Percentiles rank a stretch among this genome's conserved stretches.
Evolutionary conservation across 2,329 filamentous ascomycete species (phyloP).

Genomic region (Fusarium nanum): DNA sequence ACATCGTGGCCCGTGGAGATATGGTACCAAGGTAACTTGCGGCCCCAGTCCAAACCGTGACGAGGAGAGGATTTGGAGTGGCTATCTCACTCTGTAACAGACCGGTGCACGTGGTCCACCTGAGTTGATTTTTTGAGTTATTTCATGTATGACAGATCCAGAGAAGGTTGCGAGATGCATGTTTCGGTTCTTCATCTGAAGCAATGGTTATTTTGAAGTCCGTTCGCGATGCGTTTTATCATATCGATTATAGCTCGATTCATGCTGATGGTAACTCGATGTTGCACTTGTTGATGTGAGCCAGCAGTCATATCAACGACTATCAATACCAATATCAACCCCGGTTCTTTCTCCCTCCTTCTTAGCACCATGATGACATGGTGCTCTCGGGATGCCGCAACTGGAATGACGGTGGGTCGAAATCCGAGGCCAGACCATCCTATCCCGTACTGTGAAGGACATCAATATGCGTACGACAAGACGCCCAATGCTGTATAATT

Average conservation of each 20-base stretch:
- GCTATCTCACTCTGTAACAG: conserved; percentile 28
- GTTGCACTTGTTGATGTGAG: conserved; percentile 24
- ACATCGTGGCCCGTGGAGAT: conserved; percentile 32
- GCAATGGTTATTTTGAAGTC: conserved; percentile 17
- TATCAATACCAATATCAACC: conserved; percentile 9
- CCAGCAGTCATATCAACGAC: conserved; percentile 16
- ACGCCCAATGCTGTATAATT: conserved; percentile 3
- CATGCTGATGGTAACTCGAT: conserved; percentile 7
- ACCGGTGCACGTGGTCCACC: conserved; percentile 29
- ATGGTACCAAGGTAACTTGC: conserved; percentile 20
- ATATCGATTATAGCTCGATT: conserved; percentile 18
- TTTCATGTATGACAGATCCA: conserved; percentile 20
- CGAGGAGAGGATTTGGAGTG: conserved; percentile 13
- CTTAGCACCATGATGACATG: conserved; percentile 38
- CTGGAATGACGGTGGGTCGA: conserved; percentile 47
- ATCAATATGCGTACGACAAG: conserved; percentile 15
- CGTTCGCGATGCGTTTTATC: not conserved
- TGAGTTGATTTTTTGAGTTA: conserved; percentile 15
- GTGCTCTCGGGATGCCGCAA: conserved; percentile 45
- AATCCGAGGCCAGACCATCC: conserved; percentile 26
- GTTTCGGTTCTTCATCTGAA: conserved; percentile 23
- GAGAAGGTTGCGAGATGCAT: conserved; percentile 19
- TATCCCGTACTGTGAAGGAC: conserved; percentile 25
- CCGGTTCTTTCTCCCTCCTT: conserved; percentile 23
- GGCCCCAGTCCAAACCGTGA: conserved; percentile 17